Base-by-base conservation (phyloP, 345 rosid genomes). In the Carallia pectinifolia region DNA sequence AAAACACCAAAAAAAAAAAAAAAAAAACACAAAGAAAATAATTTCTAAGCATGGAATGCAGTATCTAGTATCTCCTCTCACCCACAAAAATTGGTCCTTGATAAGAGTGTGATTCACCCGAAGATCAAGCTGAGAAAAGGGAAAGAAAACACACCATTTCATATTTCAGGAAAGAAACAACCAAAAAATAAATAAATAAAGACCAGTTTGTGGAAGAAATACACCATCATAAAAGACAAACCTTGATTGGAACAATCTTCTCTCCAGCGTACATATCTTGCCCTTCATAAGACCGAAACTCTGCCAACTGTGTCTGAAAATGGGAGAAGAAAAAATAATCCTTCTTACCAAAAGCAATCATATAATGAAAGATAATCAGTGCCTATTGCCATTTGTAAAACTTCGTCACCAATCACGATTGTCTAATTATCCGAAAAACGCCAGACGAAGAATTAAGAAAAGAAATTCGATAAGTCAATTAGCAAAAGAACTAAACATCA, bases 161-260 rank as follows among this genome's bases (percentile, higher is more conserved):
- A 23, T 4, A 44, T 66, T 15, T 54, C 39, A 65, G 59, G 13
- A 47, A 77, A 37, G 53, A 59, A 66, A 12, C 10, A 23, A 31
- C 31, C 1, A 48, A 64, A 19, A 23, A n/a, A 33, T 37, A 23
- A 23, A 23, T 4, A 17, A 61, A 1, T 33, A 23, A 23, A 23
- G 9, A 17, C 27, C 33, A 54, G 12, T 8, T 58, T 16, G n/a
- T 9, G 18, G 6, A 39, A 4, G 30, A 61, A 7, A 68, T 55
- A 69, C n/a, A 10, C 23, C 23, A 8, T 18, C 61, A 69, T 27
- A 3, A 87, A 76, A 66, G 30, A 18, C 34, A 65, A 63, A 91
- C 98, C 99, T 95, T 95, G 69, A 95, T 90, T 6, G 97, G 97
- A 66, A 95, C 89, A 74, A 95, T 84, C 76, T 90, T 92, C 84